phyloP scores from a whole-genome alignment of 768 basidiomycete species.

The Boletus subparvulus region DNA sequence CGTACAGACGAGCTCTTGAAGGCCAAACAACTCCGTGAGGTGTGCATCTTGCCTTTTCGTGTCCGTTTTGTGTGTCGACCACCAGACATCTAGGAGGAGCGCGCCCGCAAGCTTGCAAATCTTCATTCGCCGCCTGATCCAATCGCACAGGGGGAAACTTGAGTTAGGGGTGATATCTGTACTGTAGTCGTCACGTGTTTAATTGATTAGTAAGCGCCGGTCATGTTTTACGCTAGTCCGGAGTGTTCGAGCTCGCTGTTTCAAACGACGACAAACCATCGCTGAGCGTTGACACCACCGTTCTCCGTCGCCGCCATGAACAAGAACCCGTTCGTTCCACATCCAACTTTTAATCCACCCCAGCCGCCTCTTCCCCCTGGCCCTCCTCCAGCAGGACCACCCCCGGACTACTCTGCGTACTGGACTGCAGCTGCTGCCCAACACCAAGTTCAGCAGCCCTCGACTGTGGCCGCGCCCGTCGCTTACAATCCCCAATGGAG shows the following conservation, averaged over 20 bases:
- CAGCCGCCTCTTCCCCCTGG: constrained; percentile 82
- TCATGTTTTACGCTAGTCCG: constrained; percentile 10
- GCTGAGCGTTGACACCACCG: constrained; percentile 13
- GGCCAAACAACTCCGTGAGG: constrained; percentile 23
- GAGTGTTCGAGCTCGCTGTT: constrained; percentile 18
- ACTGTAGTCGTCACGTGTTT: background rate
- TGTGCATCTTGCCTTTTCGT: constrained; percentile 4
- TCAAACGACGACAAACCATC: constrained; percentile 23
- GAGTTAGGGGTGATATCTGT: background rate
- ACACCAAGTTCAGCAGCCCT: constrained; percentile 37
- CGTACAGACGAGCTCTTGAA: constrained; percentile 22
- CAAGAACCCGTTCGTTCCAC: constrained; percentile 80
- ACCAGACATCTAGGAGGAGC: constrained; percentile 16
- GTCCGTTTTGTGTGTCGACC: background rate
- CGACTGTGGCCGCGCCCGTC: constrained; percentile 40
- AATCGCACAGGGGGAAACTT: background rate
- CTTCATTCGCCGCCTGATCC: constrained; percentile 1
- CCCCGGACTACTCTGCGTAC: constrained; percentile 76
- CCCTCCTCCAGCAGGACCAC: constrained; percentile 69
- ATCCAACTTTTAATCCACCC: constrained; percentile 63
- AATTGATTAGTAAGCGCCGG: constrained; percentile 22
- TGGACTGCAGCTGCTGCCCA: constrained; percentile 63
- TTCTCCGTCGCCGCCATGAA: constrained; percentile 51
- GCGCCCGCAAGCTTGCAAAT: constrained; percentile 14
- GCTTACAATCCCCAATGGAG: constrained; percentile 69